A percentile compares a stretch with the other conserved stretches of the same genome.
phyloP scores from a whole-genome alignment of 2,329 filamentous ascomycete genomes.

The Epichloe festucae region DNA sequence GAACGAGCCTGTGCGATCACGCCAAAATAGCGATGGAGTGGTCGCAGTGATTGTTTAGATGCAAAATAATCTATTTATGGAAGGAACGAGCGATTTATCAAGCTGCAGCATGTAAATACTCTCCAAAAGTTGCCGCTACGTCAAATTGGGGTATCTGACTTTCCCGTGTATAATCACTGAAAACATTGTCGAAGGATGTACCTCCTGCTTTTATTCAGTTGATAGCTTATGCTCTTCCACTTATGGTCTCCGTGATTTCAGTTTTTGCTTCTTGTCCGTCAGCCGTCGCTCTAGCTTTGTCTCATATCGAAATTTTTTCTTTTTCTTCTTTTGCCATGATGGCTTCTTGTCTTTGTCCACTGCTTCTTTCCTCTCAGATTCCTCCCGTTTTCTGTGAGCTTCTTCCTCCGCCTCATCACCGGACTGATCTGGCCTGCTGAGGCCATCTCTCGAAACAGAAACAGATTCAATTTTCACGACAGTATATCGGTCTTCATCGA shows the following conservation, averaged over 20 bases:
- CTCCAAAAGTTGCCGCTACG: conserved; percentile 16
- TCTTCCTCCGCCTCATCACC: conserved; percentile 25
- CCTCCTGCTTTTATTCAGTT: not conserved
- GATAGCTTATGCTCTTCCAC: not conserved
- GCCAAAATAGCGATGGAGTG: not conserved
- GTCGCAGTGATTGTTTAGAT: conserved; percentile 9
- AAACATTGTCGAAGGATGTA: not conserved
- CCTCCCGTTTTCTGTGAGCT: conserved; percentile 10
- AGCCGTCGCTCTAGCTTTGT: conserved; percentile 73
- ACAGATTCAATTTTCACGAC: conserved; percentile 90
- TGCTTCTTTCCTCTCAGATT: conserved; percentile 14
- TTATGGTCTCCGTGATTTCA: conserved; percentile 31
- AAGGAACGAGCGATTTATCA: conserved; percentile 16
- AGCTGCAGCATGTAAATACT: conserved; percentile 19
- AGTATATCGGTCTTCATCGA: conserved; percentile 92
- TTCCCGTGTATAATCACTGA: not conserved
- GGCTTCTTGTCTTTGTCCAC: conserved; percentile 19
- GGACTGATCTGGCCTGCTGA: conserved; percentile 39
- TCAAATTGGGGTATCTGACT: conserved; percentile 18
- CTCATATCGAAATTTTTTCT: conserved; percentile 88
- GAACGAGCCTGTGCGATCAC: not conserved
- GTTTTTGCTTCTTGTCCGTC: conserved; percentile 55
- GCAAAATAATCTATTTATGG: conserved; percentile 14
- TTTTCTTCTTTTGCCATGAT: conserved; percentile 54
- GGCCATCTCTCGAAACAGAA: conserved; percentile 60